Conservation (phyloP, 2,329 filamentous ascomycete genomes). For the Coniella lustricola region DNA sequence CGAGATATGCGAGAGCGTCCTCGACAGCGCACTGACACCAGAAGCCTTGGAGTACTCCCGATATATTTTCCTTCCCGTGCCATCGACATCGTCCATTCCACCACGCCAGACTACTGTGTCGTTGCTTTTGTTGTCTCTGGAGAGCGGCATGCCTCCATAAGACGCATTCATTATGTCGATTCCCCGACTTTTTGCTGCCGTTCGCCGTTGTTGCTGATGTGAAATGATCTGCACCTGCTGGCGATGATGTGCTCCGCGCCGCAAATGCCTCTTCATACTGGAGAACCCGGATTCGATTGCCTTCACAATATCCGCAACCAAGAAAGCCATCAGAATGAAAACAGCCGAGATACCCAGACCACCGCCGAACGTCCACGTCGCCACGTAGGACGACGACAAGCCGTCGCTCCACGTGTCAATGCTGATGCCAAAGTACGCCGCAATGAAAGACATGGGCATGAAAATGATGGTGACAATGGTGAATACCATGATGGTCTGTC, state of each 20-base stretch:
- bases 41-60: slow-evolving; percentile 13
- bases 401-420: slow-evolving; percentile 36
- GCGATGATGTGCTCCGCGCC: background rate
- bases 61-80: slow-evolving; percentile 7
- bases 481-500: slow-evolving; percentile 37
- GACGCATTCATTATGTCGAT: background rate
- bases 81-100: slow-evolving; percentile 5
- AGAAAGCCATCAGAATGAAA: slow-evolving; percentile 32
- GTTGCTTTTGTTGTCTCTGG: background rate
- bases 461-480: slow-evolving; percentile 40
- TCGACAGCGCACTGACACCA: slow-evolving; percentile 12
- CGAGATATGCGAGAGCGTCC: slow-evolving; percentile 11
- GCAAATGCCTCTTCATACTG: slow-evolving; percentile 4
- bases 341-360: slow-evolving; percentile 32
- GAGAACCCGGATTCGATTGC: slow-evolving; percentile 13
- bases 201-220: background rate
- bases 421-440: slow-evolving; percentile 37
- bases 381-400: slow-evolving; percentile 21
- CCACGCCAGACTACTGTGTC: slow-evolving; percentile 11
- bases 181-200: background rate
- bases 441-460: slow-evolving; percentile 37
- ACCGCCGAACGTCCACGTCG: slow-evolving; percentile 28
- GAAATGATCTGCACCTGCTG: background rate
- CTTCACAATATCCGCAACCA: slow-evolving; percentile 27
- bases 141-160: slow-evolving; percentile 1